A percentile compares a stretch with the other conserved stretches of the same genome.
Conservation (phyloP, 2,329 filamentous ascomycete genomes). For the Claviceps maximensis region DNA sequence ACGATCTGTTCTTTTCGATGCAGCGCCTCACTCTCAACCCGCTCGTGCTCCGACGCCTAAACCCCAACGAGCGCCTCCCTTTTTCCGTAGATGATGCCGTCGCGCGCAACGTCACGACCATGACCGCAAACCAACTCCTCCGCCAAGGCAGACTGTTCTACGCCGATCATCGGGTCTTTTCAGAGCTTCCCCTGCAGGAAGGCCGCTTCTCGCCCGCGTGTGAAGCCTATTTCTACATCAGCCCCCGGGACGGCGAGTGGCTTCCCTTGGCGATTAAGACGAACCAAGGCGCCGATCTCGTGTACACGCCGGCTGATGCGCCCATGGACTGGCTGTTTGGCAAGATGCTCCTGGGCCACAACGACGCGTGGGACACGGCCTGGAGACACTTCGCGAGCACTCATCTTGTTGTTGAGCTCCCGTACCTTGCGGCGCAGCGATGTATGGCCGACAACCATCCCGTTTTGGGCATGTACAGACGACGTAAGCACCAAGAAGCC, state of each 20-base stretch:
- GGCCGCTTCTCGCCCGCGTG: slow-evolving; percentile 26
- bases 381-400: slow-evolving; percentile 30
- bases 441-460: slow-evolving; percentile 32
- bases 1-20: slow-evolving; percentile 35
- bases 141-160: slow-evolving; percentile 27
- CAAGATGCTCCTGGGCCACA: slow-evolving; percentile 35
- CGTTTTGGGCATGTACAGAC: slow-evolving; percentile 16
- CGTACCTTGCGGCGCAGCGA: slow-evolving; percentile 31
- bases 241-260: slow-evolving; percentile 25
- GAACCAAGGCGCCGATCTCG: slow-evolving; percentile 21
- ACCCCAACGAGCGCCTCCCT: slow-evolving; percentile 18
- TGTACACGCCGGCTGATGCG: slow-evolving; percentile 32
- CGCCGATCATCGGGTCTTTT: slow-evolving; percentile 27
- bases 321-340: slow-evolving; percentile 35
- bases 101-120: slow-evolving; percentile 18
- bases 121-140: slow-evolving; percentile 20
- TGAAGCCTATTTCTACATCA: slow-evolving; percentile 34
- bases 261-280: slow-evolving; percentile 35
- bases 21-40: slow-evolving; percentile 30
- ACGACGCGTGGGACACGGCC: slow-evolving; percentile 32
- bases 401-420: slow-evolving; percentile 29
- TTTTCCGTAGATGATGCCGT: slow-evolving; percentile 22
- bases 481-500: too few species aligned
- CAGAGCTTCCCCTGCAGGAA: slow-evolving; percentile 10
- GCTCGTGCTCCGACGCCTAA: slow-evolving; percentile 23